phyloP scores from a whole-genome alignment of 306 rosid species.

The Lotus japonicus region DNA sequence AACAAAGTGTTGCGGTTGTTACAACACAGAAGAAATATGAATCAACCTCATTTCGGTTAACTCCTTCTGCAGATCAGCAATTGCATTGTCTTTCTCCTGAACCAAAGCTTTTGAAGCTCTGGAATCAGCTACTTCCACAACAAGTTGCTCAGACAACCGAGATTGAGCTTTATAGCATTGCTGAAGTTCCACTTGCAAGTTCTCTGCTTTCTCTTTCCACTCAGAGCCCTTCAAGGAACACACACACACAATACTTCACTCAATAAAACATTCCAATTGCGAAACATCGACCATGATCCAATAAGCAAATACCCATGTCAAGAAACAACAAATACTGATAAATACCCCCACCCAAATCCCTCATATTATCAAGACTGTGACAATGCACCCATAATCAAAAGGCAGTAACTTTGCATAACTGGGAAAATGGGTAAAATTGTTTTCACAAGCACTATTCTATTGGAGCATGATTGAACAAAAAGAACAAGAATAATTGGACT shows the following conservation, averaged over 20 bases:
- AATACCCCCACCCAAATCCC: not conserved
- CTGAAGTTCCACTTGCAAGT: constrained; percentile 77
- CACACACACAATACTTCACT: constrained; percentile 10
- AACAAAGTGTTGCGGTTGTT: not conserved
- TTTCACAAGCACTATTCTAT: not conserved
- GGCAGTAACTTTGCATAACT: not conserved
- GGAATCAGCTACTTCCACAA: constrained; percentile 85
- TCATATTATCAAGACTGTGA: not conserved
- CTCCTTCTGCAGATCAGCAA: constrained; percentile 54
- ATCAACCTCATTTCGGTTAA: constrained; percentile 57
- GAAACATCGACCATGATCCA: constrained; percentile 1
- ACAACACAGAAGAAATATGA: constrained; percentile 7
- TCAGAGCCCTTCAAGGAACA: constrained; percentile 78
- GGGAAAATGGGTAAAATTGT: not conserved
- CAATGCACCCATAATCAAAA: not conserved
- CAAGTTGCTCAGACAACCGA: constrained; percentile 86
- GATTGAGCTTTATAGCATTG: constrained; percentile 97
- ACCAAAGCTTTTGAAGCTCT: constrained; percentile 61
- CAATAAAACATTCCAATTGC: constrained; percentile 1
- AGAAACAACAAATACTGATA: not conserved
- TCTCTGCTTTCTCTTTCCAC: constrained; percentile 95
- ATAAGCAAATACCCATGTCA: not conserved
- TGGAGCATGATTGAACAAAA: not conserved
- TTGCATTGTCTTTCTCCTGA: constrained; percentile 58
- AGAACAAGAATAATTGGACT: not conserved